phyloP scores from a whole-genome alignment of 768 basidiomycete genomes.

The Calocera viscosa region DNA sequence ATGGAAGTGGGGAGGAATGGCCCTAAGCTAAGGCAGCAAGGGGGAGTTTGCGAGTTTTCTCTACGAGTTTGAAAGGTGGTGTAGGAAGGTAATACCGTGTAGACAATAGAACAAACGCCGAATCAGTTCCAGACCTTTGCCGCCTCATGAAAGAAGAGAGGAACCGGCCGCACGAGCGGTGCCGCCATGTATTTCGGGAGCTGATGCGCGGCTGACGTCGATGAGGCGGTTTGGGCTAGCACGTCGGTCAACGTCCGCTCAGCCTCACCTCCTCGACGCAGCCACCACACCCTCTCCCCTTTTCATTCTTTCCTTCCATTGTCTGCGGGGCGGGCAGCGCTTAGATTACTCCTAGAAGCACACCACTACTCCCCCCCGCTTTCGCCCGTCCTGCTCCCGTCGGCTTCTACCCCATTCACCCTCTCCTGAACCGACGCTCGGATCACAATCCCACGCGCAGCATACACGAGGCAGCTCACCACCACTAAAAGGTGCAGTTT shows the following conservation, averaged over 20 bases:
- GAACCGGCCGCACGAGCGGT: background rate
- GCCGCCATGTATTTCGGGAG: slow-evolving; percentile 9
- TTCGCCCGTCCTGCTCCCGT: background rate
- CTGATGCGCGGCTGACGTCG: slow-evolving; percentile 9
- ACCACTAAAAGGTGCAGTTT: slow-evolving; percentile 3
- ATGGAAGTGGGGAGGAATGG: background rate
- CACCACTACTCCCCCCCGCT: background rate
- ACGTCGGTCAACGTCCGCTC: background rate
- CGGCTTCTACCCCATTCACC: background rate
- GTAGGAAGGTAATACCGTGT: background rate
- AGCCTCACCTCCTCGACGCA: background rate
- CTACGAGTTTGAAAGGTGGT: background rate
- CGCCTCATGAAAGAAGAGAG: background rate
- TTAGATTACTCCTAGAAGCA: slow-evolving; percentile 8
- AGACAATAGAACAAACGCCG: background rate
- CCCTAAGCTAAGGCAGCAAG: background rate
- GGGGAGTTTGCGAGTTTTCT: no score
- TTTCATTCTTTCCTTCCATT: background rate
- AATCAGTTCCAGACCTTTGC: background rate
- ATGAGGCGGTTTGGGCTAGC: background rate
- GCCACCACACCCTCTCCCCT: background rate
- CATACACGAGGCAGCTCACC: background rate
- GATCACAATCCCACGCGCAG: slow-evolving; percentile 4
- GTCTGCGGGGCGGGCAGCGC: slow-evolving; percentile 8
- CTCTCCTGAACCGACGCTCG: background rate